These are phyloP conservation scores for Lentinula sp. DNA, from an alignment of 768 basidiomycete species.

Conservation along the genomic window DNA sequence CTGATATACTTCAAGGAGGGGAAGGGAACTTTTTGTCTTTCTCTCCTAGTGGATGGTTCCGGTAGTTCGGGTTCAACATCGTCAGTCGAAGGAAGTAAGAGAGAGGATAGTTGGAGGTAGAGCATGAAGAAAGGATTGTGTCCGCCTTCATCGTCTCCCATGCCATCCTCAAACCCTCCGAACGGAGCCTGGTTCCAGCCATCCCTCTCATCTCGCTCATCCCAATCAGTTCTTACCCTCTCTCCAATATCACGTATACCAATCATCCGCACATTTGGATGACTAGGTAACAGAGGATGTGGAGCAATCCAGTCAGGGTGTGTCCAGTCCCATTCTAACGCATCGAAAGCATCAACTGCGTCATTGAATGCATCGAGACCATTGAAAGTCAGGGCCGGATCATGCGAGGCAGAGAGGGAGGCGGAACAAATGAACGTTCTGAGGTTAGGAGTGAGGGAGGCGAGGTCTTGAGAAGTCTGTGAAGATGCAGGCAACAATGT, in stretches of 20 bases:
- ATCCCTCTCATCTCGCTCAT: constrained; percentile 14
- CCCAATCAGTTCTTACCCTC: constrained; percentile 9
- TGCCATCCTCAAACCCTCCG: constrained; percentile 9
- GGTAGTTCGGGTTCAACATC: neutral
- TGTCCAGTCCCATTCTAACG: constrained; percentile 15
- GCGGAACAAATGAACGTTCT: constrained; percentile 2
- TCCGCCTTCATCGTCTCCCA: constrained; percentile 11
- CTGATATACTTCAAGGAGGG: constrained; percentile 10
- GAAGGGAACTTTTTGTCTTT: constrained; percentile 1
- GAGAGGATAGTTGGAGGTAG: neutral
- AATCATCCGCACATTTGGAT: neutral
- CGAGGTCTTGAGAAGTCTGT: neutral
- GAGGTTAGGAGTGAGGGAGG: neutral
- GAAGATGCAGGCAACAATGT: neutral
- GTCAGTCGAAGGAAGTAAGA: neutral
- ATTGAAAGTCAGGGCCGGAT: neutral
- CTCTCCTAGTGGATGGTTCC: neutral
- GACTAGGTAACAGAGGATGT: constrained; percentile 1
- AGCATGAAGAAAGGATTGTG: constrained; percentile 2
- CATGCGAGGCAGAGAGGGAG: neutral
- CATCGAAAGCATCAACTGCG: neutral
- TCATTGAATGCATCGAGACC: neutral
- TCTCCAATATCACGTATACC: constrained; percentile 1
- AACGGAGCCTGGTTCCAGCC: constrained; percentile 10
- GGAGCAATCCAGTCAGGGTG: constrained; percentile 14